Base-by-base conservation (phyloP, 345 rosid genomes). In the Eucalyptus cloeziana region DNA sequence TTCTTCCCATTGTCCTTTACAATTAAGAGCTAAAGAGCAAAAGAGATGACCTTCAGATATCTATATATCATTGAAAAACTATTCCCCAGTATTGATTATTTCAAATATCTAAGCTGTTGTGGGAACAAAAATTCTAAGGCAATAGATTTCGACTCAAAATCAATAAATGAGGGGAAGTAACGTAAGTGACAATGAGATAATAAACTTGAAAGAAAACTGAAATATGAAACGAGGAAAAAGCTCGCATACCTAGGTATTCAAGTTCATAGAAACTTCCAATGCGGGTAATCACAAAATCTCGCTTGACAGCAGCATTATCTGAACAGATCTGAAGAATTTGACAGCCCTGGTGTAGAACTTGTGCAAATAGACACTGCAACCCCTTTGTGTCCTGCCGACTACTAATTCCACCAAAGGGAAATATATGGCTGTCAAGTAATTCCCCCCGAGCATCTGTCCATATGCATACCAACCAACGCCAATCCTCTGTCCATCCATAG, bases 361-460 rank as follows among this genome's bases (percentile, higher is more conserved):
- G 99, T 85, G 92, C 96, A 92, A 98, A 97, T 89, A 98, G 98
- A 93, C 98, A 97, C 91, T 97, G 99, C 93, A 98, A 91, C 86
- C 99, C 99, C 93, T 98, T 98, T 15, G 99, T 98, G 91, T 98
- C 99, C 94, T 98, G 99, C 87, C 99, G 95, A 91, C 99, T 96
- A 91, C 99, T 98, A 88, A 98, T 97, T 92, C 99, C 99, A 90
- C 99, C 99, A 91, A 96, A 98, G 88, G 99, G 99, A 87, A 97
- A 97, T 91, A 98, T 95, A 91, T 97, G 97, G 91, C 96, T 95
- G 94, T 98, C 99, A 64, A 98, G 98, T 90, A 97, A 92, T 95
- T 98, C 99, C 91, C 99, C 99, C 94, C 99, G 93, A 52, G 97
- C 96, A 94, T 98, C 99, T n/a, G 99, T 97, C 99, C 99, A 98